Base-by-base conservation (phyloP, 2,329 filamentous ascomycete species). In the Chaetomium strumarium region DNA sequence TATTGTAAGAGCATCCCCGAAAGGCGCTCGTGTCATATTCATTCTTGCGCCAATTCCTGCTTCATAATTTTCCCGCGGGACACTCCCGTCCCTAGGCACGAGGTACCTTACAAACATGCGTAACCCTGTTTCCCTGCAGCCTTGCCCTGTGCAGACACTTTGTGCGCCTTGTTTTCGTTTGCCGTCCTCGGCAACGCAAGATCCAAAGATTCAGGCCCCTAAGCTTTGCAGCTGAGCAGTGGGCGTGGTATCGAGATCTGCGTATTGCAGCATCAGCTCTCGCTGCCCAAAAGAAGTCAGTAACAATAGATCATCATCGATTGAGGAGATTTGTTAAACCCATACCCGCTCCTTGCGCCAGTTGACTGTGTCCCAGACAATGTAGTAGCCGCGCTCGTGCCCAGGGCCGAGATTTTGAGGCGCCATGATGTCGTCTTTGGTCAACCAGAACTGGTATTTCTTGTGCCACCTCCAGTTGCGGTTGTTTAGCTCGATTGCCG, bases 401-500 rank as follows among this genome's bases (percentile, higher is more conserved):
- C 72, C 77, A 12, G 75, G 74, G 49, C 78, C 79, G 41, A 85
- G 66, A 14, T 77, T 72, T 53, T 82, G 79, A 30, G 82, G 82
- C 41, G 78, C 75, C 79, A 85, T 81, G 58, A 80, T 71, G 52
- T 85, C 81, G 61, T 85, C 83, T 66, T 85, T 85, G 5, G 83
- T 85, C 46, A 86, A 68, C 83, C 83, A 86, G 20, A 84, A 67
- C 58, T 81, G 79, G 20, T 82, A 68, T 65, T 83, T 83, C 70
- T 84, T 84, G 65, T 86, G 82, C 78, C 82, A 86, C 55, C 83
- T 73, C 83, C 83, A 86, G 65, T 83, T 83, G 17, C 83, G 76
- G 53, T 76, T 77, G 60, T 81, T 79, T 40, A 86, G 70, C 64
- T 85, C 81, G 38, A 76, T 70, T 0, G 83, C 82, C 2, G 83